These are phyloP conservation scores for Penicillium bovifimosum DNA, from an alignment of 495 filamentous ascomycete genomes.

Conservation along the genomic window DNA sequence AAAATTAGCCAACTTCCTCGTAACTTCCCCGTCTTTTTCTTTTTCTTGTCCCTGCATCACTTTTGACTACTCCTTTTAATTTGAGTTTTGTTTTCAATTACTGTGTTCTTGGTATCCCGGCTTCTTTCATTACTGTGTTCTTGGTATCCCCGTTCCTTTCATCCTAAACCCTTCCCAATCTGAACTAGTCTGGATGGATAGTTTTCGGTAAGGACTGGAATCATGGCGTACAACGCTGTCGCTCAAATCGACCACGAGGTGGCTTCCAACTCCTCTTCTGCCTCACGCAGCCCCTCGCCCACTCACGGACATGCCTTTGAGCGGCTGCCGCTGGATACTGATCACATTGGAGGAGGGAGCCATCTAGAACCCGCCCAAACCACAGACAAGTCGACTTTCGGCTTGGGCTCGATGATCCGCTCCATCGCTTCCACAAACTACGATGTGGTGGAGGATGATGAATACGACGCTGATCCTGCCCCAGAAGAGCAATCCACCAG, in stretches of 20 bases:
- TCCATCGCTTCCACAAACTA: conserved; percentile 41
- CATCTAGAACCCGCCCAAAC: conserved; percentile 24
- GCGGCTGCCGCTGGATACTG: conserved; percentile 24
- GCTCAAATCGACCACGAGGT: conserved; percentile 39
- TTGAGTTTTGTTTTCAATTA: background rate
- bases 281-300: conserved; percentile 28
- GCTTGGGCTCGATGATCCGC: conserved; percentile 36
- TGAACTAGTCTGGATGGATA: conserved; percentile 6
- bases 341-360: conserved; percentile 21
- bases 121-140: background rate
- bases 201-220: conserved; percentile 3
- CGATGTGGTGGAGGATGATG: conserved; percentile 44
- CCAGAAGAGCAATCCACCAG: conserved; percentile 22
- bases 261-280: conserved; percentile 33
- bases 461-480: conserved; percentile 38
- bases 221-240: conserved; percentile 47
- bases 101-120: background rate
- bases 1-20: background rate
- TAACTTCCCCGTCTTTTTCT: background rate
- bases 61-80: background rate
- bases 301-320: conserved; percentile 22
- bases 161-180: background rate
- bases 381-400: conserved; percentile 21
- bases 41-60: background rate
- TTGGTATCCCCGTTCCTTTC: background rate